Conservation (phyloP, 2,329 filamentous ascomycete genomes). For the Alternaria ventricosa region DNA sequence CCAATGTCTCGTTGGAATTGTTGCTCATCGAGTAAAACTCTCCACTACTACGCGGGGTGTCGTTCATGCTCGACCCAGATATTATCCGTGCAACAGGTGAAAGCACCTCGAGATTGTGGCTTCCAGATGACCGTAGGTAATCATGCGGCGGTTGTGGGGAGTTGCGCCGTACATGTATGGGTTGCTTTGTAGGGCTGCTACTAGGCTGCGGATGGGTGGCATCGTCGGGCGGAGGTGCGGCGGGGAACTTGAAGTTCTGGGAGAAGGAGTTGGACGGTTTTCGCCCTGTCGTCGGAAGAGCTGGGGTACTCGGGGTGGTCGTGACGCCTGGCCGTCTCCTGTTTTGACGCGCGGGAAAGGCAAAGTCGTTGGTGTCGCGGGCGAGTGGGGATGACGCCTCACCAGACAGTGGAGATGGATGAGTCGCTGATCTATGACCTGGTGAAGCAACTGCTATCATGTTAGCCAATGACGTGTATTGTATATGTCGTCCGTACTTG, state of each 20-base stretch:
- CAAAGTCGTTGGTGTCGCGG: conserved; percentile 34
- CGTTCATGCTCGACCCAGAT: conserved; percentile 74
- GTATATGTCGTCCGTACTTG: conserved; percentile 27
- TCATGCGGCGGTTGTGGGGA: conserved; percentile 31
- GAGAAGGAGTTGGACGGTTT: conserved; percentile 52
- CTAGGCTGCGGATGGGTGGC: conserved; percentile 34
- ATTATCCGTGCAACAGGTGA: conserved; percentile 72
- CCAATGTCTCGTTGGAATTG: conserved; percentile 89
- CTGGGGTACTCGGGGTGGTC: conserved; percentile 51
- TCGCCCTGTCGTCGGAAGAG: conserved; percentile 45
- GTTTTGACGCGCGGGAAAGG: conserved; percentile 38
- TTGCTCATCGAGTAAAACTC: conserved; percentile 97
- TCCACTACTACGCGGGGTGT: conserved; percentile 87
- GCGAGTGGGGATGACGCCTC: conserved; percentile 45
- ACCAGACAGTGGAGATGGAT: conserved; percentile 53
- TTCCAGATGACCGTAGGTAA: conserved; percentile 40
- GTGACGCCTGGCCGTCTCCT: conserved; percentile 38
- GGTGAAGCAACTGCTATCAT: conserved; percentile 35
- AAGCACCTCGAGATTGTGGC: conserved; percentile 60
- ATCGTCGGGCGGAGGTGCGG: conserved; percentile 46
- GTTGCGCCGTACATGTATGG: conserved; percentile 37
- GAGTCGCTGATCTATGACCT: conserved; percentile 39
- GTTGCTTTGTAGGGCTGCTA: conserved; percentile 46
- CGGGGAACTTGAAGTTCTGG: conserved; percentile 65
- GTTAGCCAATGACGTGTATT: conserved; percentile 21